Evolutionary conservation across 2,329 filamentous ascomycete genomes (phyloP).

Genomic region (Huntiella decipiens): DNA sequence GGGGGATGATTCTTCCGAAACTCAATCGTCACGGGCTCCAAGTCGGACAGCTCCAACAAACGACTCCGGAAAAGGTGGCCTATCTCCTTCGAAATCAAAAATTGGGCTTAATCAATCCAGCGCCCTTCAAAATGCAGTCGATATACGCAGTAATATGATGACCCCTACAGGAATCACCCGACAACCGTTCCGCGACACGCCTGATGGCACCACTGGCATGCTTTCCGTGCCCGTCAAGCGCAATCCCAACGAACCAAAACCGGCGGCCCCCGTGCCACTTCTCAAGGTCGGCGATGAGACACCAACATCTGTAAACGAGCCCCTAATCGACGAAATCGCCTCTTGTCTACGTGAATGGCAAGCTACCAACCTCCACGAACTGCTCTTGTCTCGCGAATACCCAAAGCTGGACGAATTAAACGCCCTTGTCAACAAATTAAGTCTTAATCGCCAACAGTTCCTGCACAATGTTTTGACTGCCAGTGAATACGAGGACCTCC

Average conservation of each 20-base stretch:
- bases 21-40: conserved; percentile 16
- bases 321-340: conserved; percentile 90
- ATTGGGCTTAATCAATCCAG: conserved; percentile 13
- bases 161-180: conserved; percentile 10
- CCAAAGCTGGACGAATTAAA: conserved; percentile 63
- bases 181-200: conserved; percentile 17
- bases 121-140: conserved; percentile 3
- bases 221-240: conserved; percentile 33
- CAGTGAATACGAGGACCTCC: conserved; percentile 60
- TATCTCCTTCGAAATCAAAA: conserved; percentile 21
- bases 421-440: conserved; percentile 60
- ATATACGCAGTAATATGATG: conserved; percentile 10
- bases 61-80: conserved; percentile 36
- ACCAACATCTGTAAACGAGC: conserved; percentile 71
- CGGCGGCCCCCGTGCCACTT: conserved; percentile 86
- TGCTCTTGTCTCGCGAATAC: conserved; percentile 72
- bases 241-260: conserved; percentile 52
- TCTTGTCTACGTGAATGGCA: conserved; percentile 97
- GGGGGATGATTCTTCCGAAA: conserved; percentile 23
- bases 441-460: conserved; percentile 71
- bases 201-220: conserved; percentile 23
- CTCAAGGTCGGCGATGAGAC: conserved; percentile 96
- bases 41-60: conserved; percentile 13
- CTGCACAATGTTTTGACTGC: conserved; percentile 84
- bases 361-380: conserved; percentile 84